phyloP scores from a whole-genome alignment of 257 asterid genomes.

The Solanum pennellii region DNA sequence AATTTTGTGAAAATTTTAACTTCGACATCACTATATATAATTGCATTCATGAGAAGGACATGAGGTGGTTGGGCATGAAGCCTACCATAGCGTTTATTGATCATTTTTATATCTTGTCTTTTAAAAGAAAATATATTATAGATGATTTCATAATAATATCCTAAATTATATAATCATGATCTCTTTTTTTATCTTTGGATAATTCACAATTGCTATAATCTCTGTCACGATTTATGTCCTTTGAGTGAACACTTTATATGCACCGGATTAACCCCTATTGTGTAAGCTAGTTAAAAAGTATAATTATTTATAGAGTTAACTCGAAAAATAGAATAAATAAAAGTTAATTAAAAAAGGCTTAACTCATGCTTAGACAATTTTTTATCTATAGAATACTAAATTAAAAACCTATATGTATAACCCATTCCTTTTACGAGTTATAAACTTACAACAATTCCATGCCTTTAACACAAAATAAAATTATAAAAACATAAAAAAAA shows the following conservation, averaged over 20 bases:
- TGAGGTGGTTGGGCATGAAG: neutral
- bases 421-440: neutral
- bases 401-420: no score
- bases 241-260: no score
- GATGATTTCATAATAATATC: neutral
- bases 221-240: rapidly evolving
- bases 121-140: neutral
- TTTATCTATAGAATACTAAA: neutral
- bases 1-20: neutral
- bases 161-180: neutral
- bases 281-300: neutral
- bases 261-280: no score
- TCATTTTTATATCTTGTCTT: neutral
- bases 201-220: no score
- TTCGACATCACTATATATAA: neutral
- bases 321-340: neutral
- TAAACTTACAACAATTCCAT: neutral
- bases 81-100: neutral
- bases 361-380: neutral
- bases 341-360: neutral
- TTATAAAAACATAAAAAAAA: neutral
- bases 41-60: neutral
- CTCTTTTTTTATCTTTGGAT: neutral
- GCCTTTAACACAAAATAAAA: neutral
- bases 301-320: neutral